A percentile compares a stretch with the other conserved stretches of the same genome.
Evolutionary conservation across 1,284 basidiomycete species (phyloP).

Genomic region (Volvariella volvacea): DNA sequence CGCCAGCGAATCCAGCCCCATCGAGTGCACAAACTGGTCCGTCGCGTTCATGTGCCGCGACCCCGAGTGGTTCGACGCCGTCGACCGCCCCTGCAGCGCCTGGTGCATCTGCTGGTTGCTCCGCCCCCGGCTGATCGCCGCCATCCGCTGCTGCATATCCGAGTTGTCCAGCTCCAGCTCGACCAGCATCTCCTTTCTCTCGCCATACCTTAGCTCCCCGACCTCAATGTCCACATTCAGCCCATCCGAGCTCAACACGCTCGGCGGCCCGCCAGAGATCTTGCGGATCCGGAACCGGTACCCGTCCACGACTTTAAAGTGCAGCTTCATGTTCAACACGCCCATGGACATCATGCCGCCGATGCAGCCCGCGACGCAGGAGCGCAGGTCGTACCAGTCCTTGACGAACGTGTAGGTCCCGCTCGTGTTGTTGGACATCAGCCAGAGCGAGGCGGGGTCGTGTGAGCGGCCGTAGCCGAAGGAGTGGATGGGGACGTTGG

Average conservation of each 20-base stretch:
- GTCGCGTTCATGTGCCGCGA: conserved; percentile 56
- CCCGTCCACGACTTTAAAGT: conserved; percentile 82
- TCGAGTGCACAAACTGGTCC: conserved; percentile 73
- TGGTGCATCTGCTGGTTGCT: conserved; percentile 7
- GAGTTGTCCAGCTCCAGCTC: conserved; percentile 86
- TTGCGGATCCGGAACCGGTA: conserved; percentile 86
- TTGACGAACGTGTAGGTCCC: conserved; percentile 98
- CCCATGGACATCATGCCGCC: conserved; percentile 94
- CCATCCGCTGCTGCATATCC: conserved; percentile 39
- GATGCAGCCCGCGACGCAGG: conserved; percentile 85
- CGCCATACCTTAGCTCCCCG: conserved; percentile 88
- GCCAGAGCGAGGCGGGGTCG: conserved; percentile 97
- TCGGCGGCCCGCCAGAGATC: conserved; percentile 78
- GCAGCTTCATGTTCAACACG: conserved; percentile 83
- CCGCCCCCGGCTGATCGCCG: conserved; percentile 15
- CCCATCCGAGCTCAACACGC: conserved; percentile 82
- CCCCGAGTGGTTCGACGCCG: neutral
- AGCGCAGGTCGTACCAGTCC: conserved; percentile 91
- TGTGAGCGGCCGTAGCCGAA: conserved; percentile 96
- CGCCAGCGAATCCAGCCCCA: conserved; percentile 68
- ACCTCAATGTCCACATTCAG: conserved; percentile 93
- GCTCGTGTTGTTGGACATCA: conserved; percentile 94
- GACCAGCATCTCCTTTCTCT: conserved; percentile 89
- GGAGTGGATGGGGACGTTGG: conserved; percentile 92
- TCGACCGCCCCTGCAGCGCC: neutral